Conservation (phyloP, 1,284 basidiomycete species). For the Polyporus tsugae region DNA sequence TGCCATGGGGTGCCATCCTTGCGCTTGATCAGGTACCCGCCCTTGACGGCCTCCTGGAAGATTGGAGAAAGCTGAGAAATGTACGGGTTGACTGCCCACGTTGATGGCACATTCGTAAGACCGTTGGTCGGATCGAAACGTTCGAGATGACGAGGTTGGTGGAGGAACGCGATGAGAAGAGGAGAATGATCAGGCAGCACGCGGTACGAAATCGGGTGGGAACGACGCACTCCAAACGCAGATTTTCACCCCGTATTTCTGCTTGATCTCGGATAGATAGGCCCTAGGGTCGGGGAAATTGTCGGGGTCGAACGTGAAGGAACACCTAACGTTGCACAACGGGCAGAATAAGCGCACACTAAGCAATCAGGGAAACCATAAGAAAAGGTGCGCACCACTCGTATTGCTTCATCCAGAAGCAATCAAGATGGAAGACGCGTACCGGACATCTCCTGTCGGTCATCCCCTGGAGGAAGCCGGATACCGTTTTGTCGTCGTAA, state of each 20-base stretch:
- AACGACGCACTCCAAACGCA: slow-evolving; percentile 72
- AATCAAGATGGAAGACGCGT: slow-evolving; percentile 83
- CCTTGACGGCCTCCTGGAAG: slow-evolving; percentile 73
- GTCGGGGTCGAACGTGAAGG: slow-evolving; percentile 80
- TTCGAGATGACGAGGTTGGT: background rate
- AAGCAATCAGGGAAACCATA: background rate
- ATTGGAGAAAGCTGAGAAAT: slow-evolving; percentile 74
- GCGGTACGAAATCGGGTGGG: background rate
- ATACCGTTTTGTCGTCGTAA: slow-evolving; percentile 74
- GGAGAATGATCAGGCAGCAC: slow-evolving; percentile 10
- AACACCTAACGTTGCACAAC: slow-evolving; percentile 55
- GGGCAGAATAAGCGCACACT: background rate
- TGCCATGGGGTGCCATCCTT: slow-evolving; percentile 78
- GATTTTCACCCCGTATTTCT: slow-evolving; percentile 74
- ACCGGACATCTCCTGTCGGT: slow-evolving; percentile 69
- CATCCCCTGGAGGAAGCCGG: slow-evolving; percentile 77
- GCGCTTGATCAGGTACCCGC: slow-evolving; percentile 75
- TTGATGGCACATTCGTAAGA: background rate
- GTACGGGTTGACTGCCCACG: slow-evolving; percentile 66
- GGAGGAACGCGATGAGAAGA: background rate
- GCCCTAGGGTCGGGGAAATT: slow-evolving; percentile 77
- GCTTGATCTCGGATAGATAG: slow-evolving; percentile 73
- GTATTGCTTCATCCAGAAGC: slow-evolving; percentile 85
- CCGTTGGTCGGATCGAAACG: background rate
- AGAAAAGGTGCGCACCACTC: slow-evolving; percentile 56